A percentile compares a stretch with the other conserved stretches of the same genome.
Evolutionary conservation across 83 land plant genomes (phyloP).

Genomic region (Picea mariana): DNA sequence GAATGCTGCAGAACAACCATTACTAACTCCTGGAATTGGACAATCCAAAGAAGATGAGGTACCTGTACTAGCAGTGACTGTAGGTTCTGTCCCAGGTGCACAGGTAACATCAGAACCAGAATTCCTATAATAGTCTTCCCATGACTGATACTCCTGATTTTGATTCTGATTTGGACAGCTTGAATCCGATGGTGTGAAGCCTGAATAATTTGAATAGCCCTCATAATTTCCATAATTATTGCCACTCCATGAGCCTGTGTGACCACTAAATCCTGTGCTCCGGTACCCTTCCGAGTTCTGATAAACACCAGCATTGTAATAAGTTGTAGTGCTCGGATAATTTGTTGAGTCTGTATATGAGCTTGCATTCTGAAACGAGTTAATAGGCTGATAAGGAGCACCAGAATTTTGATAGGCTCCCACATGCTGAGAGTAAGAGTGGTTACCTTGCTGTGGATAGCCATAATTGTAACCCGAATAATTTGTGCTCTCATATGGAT

Average conservation of each 20-base stretch:
- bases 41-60: slow-evolving; percentile 31
- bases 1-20: slow-evolving; percentile 30
- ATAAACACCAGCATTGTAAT: slow-evolving; percentile 85
- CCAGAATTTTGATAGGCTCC: slow-evolving; percentile 74
- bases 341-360: slow-evolving; percentile 68
- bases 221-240: slow-evolving; percentile 52
- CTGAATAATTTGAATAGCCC: slow-evolving; percentile 42
- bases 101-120: slow-evolving; percentile 47
- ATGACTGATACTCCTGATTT: slow-evolving; percentile 60
- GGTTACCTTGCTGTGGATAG: slow-evolving; percentile 67
- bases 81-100: slow-evolving; percentile 74
- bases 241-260: slow-evolving; percentile 62
- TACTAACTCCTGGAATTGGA: slow-evolving; percentile 46
- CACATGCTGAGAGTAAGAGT: slow-evolving; percentile 67
- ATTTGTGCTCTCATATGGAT: slow-evolving; percentile 49
- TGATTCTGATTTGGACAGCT: slow-evolving; percentile 42
- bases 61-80: slow-evolving; percentile 20
- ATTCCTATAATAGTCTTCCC: slow-evolving; percentile 71
- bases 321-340: slow-evolving; percentile 65
- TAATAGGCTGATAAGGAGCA: slow-evolving; percentile 85
- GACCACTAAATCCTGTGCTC: slow-evolving; percentile 49
- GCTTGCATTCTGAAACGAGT: slow-evolving; percentile 78
- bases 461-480: slow-evolving; percentile 55
- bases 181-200: slow-evolving; percentile 33
- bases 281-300: slow-evolving; percentile 67